Evolutionary conservation across 139 green algal genomes (phyloP), one percentile per base, ranked within the genome.

Genomic region (Chlamydomonas sphaeroides): DNA sequence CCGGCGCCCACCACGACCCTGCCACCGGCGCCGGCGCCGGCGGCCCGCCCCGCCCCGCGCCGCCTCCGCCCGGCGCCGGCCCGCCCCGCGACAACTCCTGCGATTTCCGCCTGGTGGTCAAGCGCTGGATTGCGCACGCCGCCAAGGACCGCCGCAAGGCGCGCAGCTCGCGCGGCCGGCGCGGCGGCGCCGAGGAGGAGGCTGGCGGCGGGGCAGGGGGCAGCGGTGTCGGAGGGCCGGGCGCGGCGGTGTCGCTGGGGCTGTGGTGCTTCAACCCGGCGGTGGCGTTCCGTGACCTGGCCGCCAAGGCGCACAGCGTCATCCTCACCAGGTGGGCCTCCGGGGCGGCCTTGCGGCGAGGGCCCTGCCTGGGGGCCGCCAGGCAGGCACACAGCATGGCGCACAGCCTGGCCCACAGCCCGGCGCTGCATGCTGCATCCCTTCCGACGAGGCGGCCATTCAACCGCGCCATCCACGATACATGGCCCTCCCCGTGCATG

Each of bases 191-290:
- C 30, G 66, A 79, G 21, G 61, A 21, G n/a, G 61, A 68, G 41
- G 72, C 49, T 17, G 49, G 18, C 10, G 36, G 33, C 51, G 25
- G 36, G 18, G 23, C 30, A 30, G 11, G 23, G 65, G 35, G 5
- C 23, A n/a, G n/a, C n/a, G n/a, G n/a, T n/a, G n/a, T n/a, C 65
- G 38, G 59, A 14, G 32, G 21, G 21, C 38, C 61, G 11, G 61
- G 63, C 49, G 71, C 69, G 38, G 59, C 69, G 18, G 41, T 91
- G 49, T 62, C 45, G 21, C 68, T 97, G 35, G 83, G 86, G 78
- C 83, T 98, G 56, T 98, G 94, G 95, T 97, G 92, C 85, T 87
- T 99, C 30, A 95, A 97, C 88, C 96, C 96, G 30, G 77, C 78
- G 14, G 71, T 87, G 33, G 81, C 69, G 0, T 87, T 90, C 61